These are phyloP conservation scores for Margaritispora aquatica DNA, from an alignment of 495 filamentous ascomycete genomes.

Conservation along the genomic window DNA sequence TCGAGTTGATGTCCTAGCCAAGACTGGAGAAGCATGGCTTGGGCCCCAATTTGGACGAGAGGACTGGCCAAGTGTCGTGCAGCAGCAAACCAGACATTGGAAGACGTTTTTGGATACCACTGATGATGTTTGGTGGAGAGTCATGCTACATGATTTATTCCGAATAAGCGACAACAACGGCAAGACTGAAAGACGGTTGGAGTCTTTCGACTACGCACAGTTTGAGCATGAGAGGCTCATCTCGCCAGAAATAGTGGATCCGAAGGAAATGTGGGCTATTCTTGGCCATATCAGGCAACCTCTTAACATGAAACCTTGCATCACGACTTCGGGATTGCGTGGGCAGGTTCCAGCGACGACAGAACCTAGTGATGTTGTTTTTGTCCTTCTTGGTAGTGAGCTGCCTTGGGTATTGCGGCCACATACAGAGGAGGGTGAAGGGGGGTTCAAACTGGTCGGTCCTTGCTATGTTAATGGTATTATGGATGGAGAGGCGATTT, in stretches of 20 bases:
- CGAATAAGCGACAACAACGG: not conserved
- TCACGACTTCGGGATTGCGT: not conserved
- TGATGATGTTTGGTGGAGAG: not conserved
- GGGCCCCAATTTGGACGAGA: not conserved
- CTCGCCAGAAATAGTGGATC: not conserved
- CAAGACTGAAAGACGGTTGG: not conserved
- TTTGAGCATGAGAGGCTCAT: not conserved
- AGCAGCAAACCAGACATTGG: not conserved
- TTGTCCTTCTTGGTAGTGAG: not conserved
- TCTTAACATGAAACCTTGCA: not conserved
- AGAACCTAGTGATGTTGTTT: not conserved
- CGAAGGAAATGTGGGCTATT: not conserved
- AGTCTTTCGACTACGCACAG: not conserved
- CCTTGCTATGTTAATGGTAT: not conserved
- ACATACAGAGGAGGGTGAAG: not conserved
- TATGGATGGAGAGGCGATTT: not conserved
- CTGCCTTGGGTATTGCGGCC: not conserved
- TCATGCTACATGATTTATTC: not conserved
- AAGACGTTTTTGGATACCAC: not conserved
- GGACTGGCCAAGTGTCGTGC: not conserved
- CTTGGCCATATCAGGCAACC: not conserved
- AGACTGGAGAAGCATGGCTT: not conserved
- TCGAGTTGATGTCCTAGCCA: not conserved
- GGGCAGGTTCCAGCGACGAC: not conserved
- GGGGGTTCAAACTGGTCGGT: not conserved